phyloP scores from a whole-genome alignment of 2,329 filamentous ascomycete genomes.

The Dactylellina cionopaga region DNA sequence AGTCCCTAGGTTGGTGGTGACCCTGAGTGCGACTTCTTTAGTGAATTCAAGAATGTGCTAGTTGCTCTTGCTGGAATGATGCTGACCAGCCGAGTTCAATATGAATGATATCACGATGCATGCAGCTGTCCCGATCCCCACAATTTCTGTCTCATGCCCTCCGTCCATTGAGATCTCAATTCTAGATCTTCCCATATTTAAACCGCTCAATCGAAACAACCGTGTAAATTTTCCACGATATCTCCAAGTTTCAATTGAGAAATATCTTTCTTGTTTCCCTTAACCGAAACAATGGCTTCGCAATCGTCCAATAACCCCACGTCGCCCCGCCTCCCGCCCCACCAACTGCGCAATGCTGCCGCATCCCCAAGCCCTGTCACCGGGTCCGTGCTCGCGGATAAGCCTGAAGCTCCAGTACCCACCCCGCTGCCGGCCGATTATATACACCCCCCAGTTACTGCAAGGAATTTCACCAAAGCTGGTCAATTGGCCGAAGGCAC shows the following conservation, averaged over 20 bases:
- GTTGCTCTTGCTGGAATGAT: constrained; percentile 5
- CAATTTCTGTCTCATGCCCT: constrained; percentile 32
- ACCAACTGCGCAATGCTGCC: constrained; percentile 50
- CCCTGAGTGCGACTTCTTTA: constrained; percentile 12
- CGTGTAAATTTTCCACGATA: constrained; percentile 1
- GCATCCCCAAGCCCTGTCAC: constrained; percentile 43
- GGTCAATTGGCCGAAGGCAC: constrained; percentile 57
- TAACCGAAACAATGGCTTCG: constrained; percentile 35
- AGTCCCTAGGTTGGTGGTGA: constrained; percentile 47
- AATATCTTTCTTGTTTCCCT: neutral
- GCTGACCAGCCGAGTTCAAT: constrained; percentile 49
- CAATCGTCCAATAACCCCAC: constrained; percentile 51
- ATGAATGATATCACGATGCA: constrained; percentile 49
- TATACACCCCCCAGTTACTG: constrained; percentile 67
- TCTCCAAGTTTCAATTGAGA: constrained; percentile 1
- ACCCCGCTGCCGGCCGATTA: constrained; percentile 19
- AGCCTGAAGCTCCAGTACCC: constrained; percentile 25
- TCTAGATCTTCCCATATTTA: constrained; percentile 20
- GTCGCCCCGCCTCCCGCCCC: constrained; percentile 49
- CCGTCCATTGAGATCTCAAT: constrained; percentile 25
- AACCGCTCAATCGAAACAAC: neutral
- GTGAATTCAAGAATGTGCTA: constrained; percentile 20
- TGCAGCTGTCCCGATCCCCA: constrained; percentile 48
- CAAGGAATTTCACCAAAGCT: constrained; percentile 64
- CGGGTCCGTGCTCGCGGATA: constrained; percentile 47